Evolutionary conservation across 2,329 filamentous ascomycete species (phyloP), one percentile per base, ranked within the genome.

Genomic region (Dothidotthia symphoricarpi): DNA sequence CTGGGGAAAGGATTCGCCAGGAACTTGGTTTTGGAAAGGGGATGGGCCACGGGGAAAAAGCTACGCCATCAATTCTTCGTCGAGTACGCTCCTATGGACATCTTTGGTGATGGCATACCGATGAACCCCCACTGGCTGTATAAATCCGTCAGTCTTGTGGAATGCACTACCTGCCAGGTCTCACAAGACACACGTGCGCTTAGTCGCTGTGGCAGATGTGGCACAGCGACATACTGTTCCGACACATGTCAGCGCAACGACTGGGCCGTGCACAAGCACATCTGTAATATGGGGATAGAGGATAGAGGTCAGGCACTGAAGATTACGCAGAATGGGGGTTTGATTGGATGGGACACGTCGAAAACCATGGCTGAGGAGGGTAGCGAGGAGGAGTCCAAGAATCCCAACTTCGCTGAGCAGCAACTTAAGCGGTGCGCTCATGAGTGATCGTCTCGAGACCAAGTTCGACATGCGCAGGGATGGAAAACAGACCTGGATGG

Each of bases 51-150:
- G 2, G 39, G 43, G 1, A 53, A 50, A 24, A 43, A 42, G 9
- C 34, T 53, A 7, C 43, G 41, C 11, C 53, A 57, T 22, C 22
- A 29, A 7, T 55, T 56, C 9, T 46, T 42, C 10, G 33, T 57
- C 24, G 54, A 57, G 24, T 57, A 57, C 26, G 54, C 50, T 25
- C 50, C 54, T 0, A 57, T 57, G 54, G 54, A 57, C 17, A 38
- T 55, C 24, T 57, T 53, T 36, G 49, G 51, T 10, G 54, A 57
- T 25, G 54, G 54, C 2, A 56, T 57, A 2, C 36, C 48, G 3
- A 57, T 53, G 51, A 46, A 34, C 10, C 52, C 52, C 6, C 52
- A 55, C n/a, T 49, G 51, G 50, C 27, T 57, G 7, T 57, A 57
- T 17, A 19, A 33, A 3, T 14, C 34, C 1, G 41, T 53, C 3